Evolutionary conservation across 192 early-diverging fungal species (phyloP), one percentile per base, ranked within the genome.

Genomic region (Coemansia sp.): DNA sequence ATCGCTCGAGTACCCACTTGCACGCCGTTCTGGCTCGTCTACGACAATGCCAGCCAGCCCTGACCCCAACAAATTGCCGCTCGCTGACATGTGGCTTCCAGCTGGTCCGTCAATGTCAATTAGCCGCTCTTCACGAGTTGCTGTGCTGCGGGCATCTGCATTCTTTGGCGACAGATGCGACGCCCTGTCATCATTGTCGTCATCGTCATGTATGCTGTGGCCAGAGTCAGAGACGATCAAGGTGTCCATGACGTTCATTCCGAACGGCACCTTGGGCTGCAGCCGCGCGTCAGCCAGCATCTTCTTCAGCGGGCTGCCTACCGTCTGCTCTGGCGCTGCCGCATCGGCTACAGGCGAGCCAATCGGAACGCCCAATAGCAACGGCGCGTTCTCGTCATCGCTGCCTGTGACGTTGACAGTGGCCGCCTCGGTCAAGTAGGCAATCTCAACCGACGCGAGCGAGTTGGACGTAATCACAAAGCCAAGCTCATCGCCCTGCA

Each of bases 401-500:
- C 48, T 55, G 23, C n/a, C 65, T 0, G 53, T 67, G 3, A 79
- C 47, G 10, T 49, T 43, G 14, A 79, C 54, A 1, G 60, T 15
- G 0, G 74, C 35, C 2, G 64, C 70, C 45, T 82, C 75, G 1
- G 66, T 43, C 57, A 82, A 25, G 23, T 73, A 70, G 0, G 82
- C 73, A 15, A 84, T 77, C 56, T 76, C 65, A 14, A 64, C 48
- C 15, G 82, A 72, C 4, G 73, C 74, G 22, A 79, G 76, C 21
- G 82, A 72, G 49, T 76, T 71, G 45, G 58, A 50, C 14, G 82
- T 64, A 21, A 87, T 81, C 6, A 89, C 73, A 71, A 87, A 92
- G 23, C 83, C 88, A 22, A 76, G 72, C 67, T 92, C 90, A 25
- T 84, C 83, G 37, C 86, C 90, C 2, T 66, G 49, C 23, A 90